These are phyloP conservation scores for Bryopsis sp. DNA, from an alignment of 139 green algal species.

Conservation along the genomic window DNA sequence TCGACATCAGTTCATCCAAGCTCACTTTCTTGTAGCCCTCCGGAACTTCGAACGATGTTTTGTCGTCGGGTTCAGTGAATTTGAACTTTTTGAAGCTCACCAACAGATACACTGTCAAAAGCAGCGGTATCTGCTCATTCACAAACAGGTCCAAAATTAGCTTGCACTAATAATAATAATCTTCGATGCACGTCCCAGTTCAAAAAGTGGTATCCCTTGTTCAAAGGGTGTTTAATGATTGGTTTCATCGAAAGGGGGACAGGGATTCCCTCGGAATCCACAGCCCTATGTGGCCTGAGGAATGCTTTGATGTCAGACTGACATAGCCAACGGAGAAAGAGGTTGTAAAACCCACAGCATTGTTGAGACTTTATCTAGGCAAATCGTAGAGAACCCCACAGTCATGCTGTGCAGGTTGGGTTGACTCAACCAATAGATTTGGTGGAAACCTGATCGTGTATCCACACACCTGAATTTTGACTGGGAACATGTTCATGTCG, in stretches of 20 bases:
- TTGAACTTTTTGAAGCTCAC: constrained; percentile 55
- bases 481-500: constrained; percentile 60
- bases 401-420: not conserved
- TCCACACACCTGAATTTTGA: constrained; percentile 51
- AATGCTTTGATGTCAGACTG: not conserved
- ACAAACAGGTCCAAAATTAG: too few relatives aligned
- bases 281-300: too few relatives aligned
- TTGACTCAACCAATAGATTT: not conserved
- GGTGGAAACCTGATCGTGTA: not conserved
- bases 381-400: not conserved
- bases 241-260: too few relatives aligned
- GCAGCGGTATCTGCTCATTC: constrained; percentile 62
- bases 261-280: too few relatives aligned
- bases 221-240: too few relatives aligned
- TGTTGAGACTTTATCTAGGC: too few relatives aligned
- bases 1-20: not conserved
- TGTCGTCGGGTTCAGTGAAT: not conserved
- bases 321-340: too few relatives aligned
- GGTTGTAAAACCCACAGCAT: too few relatives aligned
- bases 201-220: too few relatives aligned
- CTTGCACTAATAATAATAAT: too few relatives aligned
- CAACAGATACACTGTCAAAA: constrained; percentile 61
- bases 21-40: not conserved
- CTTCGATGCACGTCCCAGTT: too few relatives aligned
- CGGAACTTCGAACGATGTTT: not conserved